These are phyloP conservation scores for Dysphania ambrosioides DNA, from an alignment of 148 eudicot species.

Conservation along the genomic window DNA sequence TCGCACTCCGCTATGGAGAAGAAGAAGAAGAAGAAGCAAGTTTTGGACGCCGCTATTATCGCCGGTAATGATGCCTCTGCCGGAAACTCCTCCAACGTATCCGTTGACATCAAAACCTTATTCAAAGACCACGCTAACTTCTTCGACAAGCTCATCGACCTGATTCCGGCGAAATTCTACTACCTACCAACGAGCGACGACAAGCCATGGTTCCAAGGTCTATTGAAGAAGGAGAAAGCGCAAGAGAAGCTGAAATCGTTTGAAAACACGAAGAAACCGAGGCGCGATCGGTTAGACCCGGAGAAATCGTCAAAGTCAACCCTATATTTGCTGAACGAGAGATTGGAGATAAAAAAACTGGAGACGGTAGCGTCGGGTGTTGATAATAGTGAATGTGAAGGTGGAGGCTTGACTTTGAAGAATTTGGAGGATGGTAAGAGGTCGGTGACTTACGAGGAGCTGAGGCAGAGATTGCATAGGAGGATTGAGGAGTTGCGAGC, in stretches of 20 bases:
- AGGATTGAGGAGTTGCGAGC: slow-evolving; percentile 53
- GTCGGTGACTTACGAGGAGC: slow-evolving; percentile 61
- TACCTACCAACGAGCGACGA: slow-evolving; percentile 43
- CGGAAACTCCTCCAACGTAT: no score
- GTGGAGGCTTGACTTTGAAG: not conserved
- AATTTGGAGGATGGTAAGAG: slow-evolving; percentile 8
- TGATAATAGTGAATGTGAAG: slow-evolving; percentile 13
- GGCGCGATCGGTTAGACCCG: slow-evolving; percentile 67
- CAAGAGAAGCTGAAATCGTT: slow-evolving; percentile 49
- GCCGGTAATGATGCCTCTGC: slow-evolving; percentile 11
- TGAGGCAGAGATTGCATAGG: slow-evolving; percentile 42
- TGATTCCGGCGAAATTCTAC: slow-evolving; percentile 75
- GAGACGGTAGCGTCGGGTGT: not conserved
- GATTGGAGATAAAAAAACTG: slow-evolving; percentile 29
- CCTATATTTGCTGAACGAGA: slow-evolving; percentile 43
- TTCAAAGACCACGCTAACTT: slow-evolving; percentile 46
- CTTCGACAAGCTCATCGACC: slow-evolving; percentile 66
- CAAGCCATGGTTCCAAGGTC: slow-evolving; percentile 65
- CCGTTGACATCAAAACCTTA: slow-evolving; percentile 37
- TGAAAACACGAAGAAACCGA: slow-evolving; percentile 54
- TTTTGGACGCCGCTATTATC: slow-evolving; percentile 16
- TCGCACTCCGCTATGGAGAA: not conserved
- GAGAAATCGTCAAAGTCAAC: slow-evolving; percentile 39
- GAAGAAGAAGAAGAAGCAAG: slow-evolving; percentile 41
- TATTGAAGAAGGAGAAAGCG: slow-evolving; percentile 53